Conservation (phyloP, 2,329 filamentous ascomycete species). For the Microcyclospora tardicrescens region DNA sequence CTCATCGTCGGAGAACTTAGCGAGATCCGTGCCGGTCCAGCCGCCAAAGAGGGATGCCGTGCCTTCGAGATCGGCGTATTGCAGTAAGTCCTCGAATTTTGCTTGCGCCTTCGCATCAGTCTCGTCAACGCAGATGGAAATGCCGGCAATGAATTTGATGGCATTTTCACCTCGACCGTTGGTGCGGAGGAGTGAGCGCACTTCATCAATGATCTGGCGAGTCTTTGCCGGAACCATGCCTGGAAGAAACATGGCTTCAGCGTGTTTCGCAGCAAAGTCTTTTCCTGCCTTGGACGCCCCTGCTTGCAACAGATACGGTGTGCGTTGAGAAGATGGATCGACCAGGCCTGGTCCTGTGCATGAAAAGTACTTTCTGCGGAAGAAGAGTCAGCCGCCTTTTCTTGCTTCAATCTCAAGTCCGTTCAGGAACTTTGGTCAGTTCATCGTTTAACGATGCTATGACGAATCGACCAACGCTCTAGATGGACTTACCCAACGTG, state of each 20-base stretch:
- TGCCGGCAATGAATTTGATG: conserved; percentile 34
- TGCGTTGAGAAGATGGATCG: conserved; percentile 44
- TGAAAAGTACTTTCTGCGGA: conserved; percentile 30
- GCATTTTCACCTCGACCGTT: conserved; percentile 27
- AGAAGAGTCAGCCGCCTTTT: no score
- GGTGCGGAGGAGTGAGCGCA: conserved; percentile 26
- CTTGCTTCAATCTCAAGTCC: no score
- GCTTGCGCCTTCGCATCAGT: conserved; percentile 32
- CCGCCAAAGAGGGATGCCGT: conserved; percentile 34
- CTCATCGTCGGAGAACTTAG: conserved; percentile 30
- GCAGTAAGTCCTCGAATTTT: conserved; percentile 29
- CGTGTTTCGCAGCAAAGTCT: conserved; percentile 32
- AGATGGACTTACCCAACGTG: conserved; percentile 13
- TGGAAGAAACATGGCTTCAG: conserved; percentile 35
- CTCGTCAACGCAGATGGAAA: conserved; percentile 31
- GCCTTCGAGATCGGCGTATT: conserved; percentile 34
- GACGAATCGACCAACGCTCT: neutral
- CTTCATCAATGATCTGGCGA: conserved; percentile 28
- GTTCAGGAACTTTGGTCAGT: no score
- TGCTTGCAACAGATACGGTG: conserved; percentile 43
- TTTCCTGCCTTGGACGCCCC: conserved; percentile 35
- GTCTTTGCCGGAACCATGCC: conserved; percentile 33
- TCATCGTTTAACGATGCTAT: neutral
- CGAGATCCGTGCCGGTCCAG: conserved; percentile 35
- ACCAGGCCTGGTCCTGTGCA: conserved; percentile 36